Conservation (phyloP, 2,329 filamentous ascomycete species). For the Magnaporthiopsis rhizophila region DNA sequence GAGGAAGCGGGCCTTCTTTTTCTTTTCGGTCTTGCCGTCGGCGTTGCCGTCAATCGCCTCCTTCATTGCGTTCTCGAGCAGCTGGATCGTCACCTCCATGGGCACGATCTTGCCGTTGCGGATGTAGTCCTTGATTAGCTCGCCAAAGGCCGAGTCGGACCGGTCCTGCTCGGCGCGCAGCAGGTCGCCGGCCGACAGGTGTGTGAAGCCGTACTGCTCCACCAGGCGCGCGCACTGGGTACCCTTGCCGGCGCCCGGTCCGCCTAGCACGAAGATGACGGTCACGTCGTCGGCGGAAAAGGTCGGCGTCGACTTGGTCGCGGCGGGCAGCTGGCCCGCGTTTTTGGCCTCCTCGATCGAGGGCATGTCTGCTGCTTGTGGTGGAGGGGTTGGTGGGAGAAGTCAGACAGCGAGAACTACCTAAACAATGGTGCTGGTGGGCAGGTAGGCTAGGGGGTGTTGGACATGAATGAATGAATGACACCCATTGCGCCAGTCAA, state of each 20-base stretch:
- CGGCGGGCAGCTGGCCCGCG: constrained; percentile 36
- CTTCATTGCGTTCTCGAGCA: constrained; percentile 90
- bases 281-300: constrained; percentile 73
- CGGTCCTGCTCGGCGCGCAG: constrained; percentile 90
- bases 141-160: constrained; percentile 77
- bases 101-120: constrained; percentile 92
- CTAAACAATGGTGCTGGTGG: no score
- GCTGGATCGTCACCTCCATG: constrained; percentile 94
- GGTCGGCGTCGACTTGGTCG: constrained; percentile 53
- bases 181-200: constrained; percentile 88
- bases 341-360: constrained; percentile 28
- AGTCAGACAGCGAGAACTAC: constrained; percentile 4
- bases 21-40: constrained; percentile 20
- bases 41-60: constrained; percentile 46
- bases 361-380: constrained; percentile 29
- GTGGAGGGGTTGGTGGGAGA: constrained; percentile 10
- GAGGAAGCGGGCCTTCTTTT: constrained; percentile 56
- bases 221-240: constrained; percentile 91
- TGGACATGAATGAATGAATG: no score
- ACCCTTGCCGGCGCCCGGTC: constrained; percentile 91
- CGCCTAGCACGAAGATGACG: constrained; percentile 94
- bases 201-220: constrained; percentile 79
- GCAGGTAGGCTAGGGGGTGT: no score
- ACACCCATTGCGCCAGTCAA: no score
- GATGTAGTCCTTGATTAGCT: constrained; percentile 90